Evolutionary conservation across 139 green algal species (phyloP).

Genomic region (Tetradesmus obliquus): DNA sequence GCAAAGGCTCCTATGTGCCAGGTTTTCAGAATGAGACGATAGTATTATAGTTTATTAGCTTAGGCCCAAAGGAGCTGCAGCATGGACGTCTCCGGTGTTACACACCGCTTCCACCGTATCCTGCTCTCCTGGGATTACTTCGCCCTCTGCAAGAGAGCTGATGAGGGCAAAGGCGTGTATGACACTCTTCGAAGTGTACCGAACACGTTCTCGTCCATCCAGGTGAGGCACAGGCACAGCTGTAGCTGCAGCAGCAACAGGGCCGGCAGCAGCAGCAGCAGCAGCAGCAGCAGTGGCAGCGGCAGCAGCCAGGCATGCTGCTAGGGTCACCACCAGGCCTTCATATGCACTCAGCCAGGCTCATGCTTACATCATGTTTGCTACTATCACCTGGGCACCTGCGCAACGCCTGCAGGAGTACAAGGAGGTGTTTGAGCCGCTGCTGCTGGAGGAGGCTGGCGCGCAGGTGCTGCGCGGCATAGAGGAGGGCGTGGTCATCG

Average conservation of each 20-base stretch:
- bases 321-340: neutral
- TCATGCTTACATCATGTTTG: neutral
- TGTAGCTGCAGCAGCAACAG: neutral
- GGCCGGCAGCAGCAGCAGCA: neutral
- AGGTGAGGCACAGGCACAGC: constrained; percentile 37
- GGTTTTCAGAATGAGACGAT: neutral
- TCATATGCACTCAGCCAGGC: neutral
- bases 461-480: constrained; percentile 77
- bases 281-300: neutral
- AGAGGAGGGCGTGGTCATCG: constrained; percentile 77
- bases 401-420: constrained; percentile 62
- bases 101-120: constrained; percentile 68
- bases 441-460: constrained; percentile 88
- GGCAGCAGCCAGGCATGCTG: neutral
- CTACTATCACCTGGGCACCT: neutral
- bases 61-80: neutral
- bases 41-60: neutral
- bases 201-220: constrained; percentile 51
- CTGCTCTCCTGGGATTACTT: constrained; percentile 89
- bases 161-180: constrained; percentile 53
- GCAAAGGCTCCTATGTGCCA: neutral
- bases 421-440: constrained; percentile 74
- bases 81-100: constrained; percentile 60
- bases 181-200: constrained; percentile 55
- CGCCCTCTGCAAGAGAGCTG: constrained; percentile 60